A percentile compares a stretch with the other conserved stretches of the same genome.
Evolutionary conservation across 441 rosid genomes (phyloP).

Genomic region (Manihot esculenta): DNA sequence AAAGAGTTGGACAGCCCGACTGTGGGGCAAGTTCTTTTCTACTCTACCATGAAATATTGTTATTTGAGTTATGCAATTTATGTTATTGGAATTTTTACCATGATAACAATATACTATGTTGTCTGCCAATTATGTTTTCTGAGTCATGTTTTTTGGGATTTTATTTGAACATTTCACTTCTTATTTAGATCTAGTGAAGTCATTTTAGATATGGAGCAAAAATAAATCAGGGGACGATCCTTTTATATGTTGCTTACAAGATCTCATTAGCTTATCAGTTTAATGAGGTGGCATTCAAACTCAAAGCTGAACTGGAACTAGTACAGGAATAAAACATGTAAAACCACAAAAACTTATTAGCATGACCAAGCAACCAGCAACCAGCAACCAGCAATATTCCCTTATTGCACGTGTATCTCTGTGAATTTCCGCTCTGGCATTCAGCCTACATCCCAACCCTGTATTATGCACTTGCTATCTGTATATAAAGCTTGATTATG

Average conservation of each 20-base stretch:
- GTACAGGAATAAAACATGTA: neutral
- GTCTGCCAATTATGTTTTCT: neutral
- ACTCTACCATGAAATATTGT: neutral
- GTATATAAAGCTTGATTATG: neutral
- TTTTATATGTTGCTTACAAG: neutral
- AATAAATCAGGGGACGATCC: neutral
- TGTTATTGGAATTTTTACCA: neutral
- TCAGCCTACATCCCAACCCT: neutral
- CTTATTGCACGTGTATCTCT: neutral
- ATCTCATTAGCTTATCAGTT: neutral
- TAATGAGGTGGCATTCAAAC: neutral
- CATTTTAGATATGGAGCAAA: neutral
- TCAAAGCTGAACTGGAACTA: neutral
- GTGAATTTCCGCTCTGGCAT: neutral
- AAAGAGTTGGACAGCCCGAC: constrained; percentile 72
- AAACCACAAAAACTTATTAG: neutral
- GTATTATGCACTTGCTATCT: neutral
- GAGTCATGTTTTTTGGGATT: neutral
- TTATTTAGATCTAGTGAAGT: neutral
- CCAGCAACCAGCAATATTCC: no score
- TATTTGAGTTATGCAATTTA: neutral
- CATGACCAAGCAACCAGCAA: neutral
- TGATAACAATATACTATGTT: neutral
- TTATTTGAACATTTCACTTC: neutral
- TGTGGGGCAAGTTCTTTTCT: constrained; percentile 53